phyloP scores from a whole-genome alignment of 805 yeast genomes.

The Candida schatavii region DNA sequence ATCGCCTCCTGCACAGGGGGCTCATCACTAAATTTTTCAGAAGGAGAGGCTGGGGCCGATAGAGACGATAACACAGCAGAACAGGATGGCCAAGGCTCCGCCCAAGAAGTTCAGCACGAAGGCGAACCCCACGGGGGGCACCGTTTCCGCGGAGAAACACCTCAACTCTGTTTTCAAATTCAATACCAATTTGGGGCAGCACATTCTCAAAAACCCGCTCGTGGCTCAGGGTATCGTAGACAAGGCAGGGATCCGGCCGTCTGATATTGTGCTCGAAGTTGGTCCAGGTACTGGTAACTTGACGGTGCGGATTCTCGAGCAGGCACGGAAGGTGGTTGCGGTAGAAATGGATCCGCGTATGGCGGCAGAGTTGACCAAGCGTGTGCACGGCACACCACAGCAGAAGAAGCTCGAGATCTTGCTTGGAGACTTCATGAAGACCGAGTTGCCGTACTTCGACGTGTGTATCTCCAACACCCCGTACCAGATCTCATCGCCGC shows the following conservation, averaged over 20 bases:
- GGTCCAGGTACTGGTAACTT: constrained; percentile 99
- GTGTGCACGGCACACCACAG: constrained; percentile 95
- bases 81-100: constrained; percentile 59
- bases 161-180: constrained; percentile 87
- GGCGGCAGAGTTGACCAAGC: constrained; percentile 97
- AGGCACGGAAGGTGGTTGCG: constrained; percentile 92
- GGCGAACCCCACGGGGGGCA: constrained; percentile 46
- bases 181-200: constrained; percentile 96
- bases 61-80: too few relatives aligned
- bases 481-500: constrained; percentile 94
- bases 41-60: too few relatives aligned
- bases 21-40: too few relatives aligned
- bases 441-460: constrained; percentile 92
- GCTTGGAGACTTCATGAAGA: constrained; percentile 94
- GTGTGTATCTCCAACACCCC: constrained; percentile 97
- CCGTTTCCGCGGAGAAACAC: constrained; percentile 69
- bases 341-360: constrained; percentile 99
- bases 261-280: constrained; percentile 90
- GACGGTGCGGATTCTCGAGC: constrained; percentile 87
- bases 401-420: constrained; percentile 89
- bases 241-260: constrained; percentile 88
- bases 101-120: constrained; percentile 57
- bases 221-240: constrained; percentile 98
- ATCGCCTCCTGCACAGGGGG: too few relatives aligned
- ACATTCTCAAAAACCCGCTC: constrained; percentile 90